Evolutionary conservation across 805 yeast species (phyloP).

Genomic region (Saccharomycopsis microspora): DNA sequence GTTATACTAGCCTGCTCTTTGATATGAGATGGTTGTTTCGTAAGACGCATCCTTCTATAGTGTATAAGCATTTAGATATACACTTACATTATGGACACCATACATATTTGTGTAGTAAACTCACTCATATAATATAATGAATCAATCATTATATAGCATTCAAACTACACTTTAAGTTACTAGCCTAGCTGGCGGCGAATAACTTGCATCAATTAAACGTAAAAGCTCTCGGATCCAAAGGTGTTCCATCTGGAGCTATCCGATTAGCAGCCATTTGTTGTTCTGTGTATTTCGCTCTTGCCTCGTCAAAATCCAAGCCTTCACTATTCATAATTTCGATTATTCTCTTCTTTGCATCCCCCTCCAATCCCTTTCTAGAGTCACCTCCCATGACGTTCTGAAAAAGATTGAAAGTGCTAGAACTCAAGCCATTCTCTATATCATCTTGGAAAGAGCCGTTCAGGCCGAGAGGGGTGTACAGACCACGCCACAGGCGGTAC

Average conservation of each 20-base stretch:
- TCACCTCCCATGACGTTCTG: slow-evolving; percentile 38
- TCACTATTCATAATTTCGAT: slow-evolving; percentile 38
- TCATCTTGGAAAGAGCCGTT: slow-evolving; percentile 31
- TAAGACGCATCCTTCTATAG: too few species aligned
- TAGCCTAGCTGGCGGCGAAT: too few species aligned
- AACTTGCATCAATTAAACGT: slow-evolving; percentile 24
- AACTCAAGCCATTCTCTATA: slow-evolving; percentile 44
- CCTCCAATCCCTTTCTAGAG: slow-evolving; percentile 50
- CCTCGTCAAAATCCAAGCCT: slow-evolving; percentile 52
- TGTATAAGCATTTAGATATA: too few species aligned
- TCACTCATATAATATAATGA: too few species aligned
- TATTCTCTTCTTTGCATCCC: slow-evolving; percentile 38
- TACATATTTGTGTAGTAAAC: too few species aligned
- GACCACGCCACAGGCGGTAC: slow-evolving; percentile 1
- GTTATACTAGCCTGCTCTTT: too few species aligned
- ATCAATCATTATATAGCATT: too few species aligned
- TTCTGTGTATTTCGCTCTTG: slow-evolving; percentile 41
- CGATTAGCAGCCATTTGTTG: slow-evolving; percentile 34
- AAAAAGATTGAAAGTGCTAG: slow-evolving; percentile 44
- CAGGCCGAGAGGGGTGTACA: neutral
- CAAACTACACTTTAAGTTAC: too few species aligned
- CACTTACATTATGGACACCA: too few species aligned
- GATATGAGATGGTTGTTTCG: too few species aligned
- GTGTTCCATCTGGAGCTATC: slow-evolving; percentile 56
- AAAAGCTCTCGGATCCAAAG: slow-evolving; percentile 55